These are phyloP conservation scores for Lathyrus sativus DNA, from an alignment of 306 rosid genomes.

Conservation along the genomic window DNA sequence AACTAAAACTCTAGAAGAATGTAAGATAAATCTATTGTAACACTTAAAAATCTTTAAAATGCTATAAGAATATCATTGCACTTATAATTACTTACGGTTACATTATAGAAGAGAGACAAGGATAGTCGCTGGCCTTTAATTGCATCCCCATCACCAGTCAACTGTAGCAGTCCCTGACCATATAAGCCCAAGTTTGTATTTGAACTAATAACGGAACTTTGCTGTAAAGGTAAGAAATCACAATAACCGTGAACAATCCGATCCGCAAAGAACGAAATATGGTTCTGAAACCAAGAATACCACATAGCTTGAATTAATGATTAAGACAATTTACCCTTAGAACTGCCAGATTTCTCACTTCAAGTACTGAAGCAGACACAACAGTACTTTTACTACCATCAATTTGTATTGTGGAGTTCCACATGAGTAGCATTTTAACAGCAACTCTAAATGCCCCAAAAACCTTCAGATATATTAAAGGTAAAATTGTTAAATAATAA, in stretches of 20 bases:
- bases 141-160: slow-evolving; percentile 89
- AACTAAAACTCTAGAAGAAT: slow-evolving; percentile 2
- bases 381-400: slow-evolving; percentile 81
- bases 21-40: slow-evolving; percentile 20
- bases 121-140: slow-evolving; percentile 93
- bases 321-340: slow-evolving; percentile 67
- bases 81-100: slow-evolving; percentile 72
- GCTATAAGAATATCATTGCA: background rate
- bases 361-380: slow-evolving; percentile 87
- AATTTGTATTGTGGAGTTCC: slow-evolving; percentile 84
- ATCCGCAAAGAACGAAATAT: slow-evolving; percentile 33
- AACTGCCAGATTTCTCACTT: slow-evolving; percentile 94
- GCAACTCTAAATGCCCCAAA: slow-evolving; percentile 97
- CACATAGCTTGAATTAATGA: slow-evolving; percentile 36
- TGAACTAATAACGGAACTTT: slow-evolving; percentile 81
- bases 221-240: slow-evolving; percentile 62
- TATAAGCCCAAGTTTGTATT: slow-evolving; percentile 90
- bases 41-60: slow-evolving; percentile 18
- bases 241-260: slow-evolving; percentile 38
- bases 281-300: slow-evolving; percentile 24
- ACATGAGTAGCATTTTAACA: slow-evolving; percentile 95
- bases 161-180: slow-evolving; percentile 91
- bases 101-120: slow-evolving; percentile 95
- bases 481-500: slow-evolving; percentile 31
- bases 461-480: slow-evolving; percentile 64